Percentiles rank a stretch among this genome's conserved stretches.
phyloP scores from a whole-genome alignment of 768 basidiomycete genomes.

The Cyclocybe aegerita region DNA sequence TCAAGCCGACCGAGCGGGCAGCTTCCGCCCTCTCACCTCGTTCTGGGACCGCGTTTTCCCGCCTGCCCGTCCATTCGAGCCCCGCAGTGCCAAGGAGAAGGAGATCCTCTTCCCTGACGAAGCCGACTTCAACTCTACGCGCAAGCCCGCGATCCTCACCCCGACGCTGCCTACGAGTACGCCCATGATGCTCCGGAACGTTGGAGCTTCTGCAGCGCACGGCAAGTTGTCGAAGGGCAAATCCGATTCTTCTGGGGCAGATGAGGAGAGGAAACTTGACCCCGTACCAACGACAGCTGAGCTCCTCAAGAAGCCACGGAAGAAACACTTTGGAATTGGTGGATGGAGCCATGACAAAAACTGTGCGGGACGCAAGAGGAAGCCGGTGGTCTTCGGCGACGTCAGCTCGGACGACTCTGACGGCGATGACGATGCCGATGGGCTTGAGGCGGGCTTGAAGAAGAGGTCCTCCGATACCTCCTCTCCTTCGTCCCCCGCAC shows the following conservation, averaged over 20 bases:
- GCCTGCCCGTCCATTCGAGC: background rate
- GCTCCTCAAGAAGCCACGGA: too few relatives aligned
- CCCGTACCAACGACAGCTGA: too few relatives aligned
- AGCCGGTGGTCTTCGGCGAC: constrained; percentile 8
- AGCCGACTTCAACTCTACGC: constrained; percentile 6
- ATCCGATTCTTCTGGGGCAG: too few relatives aligned
- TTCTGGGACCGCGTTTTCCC: constrained; percentile 53
- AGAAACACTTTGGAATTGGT: too few relatives aligned
- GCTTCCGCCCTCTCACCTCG: constrained; percentile 51
- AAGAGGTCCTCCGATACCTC: background rate
- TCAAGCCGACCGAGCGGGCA: constrained; percentile 53
- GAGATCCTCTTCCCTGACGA: constrained; percentile 27
- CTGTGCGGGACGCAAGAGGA: too few relatives aligned
- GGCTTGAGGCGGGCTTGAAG: too few relatives aligned
- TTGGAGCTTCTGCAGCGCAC: too few relatives aligned
- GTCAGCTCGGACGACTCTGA: constrained; percentile 35
- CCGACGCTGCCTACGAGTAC: constrained; percentile 12
- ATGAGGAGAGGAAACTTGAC: too few relatives aligned
- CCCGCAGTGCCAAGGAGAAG: constrained; percentile 14
- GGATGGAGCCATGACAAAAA: too few relatives aligned
- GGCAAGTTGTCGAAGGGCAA: too few relatives aligned
- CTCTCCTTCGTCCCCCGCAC: constrained; percentile 13
- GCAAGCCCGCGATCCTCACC: constrained; percentile 1
- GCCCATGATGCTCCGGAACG: background rate
- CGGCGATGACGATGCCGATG: constrained; percentile 11